Conservation (phyloP, 306 rosid genomes). For the Canavalia ensiformis region DNA sequence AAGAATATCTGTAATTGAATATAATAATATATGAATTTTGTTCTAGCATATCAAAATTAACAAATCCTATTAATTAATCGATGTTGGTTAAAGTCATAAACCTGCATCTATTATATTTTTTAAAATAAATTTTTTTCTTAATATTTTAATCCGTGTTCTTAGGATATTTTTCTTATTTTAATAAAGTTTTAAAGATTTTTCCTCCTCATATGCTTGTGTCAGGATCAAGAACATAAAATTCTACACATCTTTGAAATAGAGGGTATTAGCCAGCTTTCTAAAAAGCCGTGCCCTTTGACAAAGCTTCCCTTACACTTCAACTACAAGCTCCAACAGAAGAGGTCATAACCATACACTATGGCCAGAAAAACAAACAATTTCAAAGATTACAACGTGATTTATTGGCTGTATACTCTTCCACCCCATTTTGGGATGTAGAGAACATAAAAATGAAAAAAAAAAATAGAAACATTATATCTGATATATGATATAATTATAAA, state of each 20-base stretch:
- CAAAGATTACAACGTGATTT: slow-evolving; percentile 48
- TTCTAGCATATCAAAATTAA: neutral
- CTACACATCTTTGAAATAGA: slow-evolving; percentile 52
- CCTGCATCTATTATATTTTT: neutral
- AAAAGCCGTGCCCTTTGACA: slow-evolving; percentile 54
- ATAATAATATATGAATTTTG: neutral
- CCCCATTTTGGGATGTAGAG: too few species aligned
- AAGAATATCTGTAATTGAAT: neutral
- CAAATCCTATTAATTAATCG: neutral
- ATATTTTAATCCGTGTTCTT: too few species aligned
- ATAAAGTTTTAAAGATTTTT: neutral
- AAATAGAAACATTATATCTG: too few species aligned
- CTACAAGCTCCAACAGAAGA: slow-evolving; percentile 19
- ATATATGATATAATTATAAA: too few species aligned
- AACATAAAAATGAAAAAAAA: too few species aligned
- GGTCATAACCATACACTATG: slow-evolving; percentile 33
- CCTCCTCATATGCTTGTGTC: slow-evolving; percentile 34
- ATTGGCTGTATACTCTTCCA: slow-evolving; percentile 35
- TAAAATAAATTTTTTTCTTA: too few species aligned
- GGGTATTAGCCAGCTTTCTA: slow-evolving; percentile 36
- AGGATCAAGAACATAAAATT: slow-evolving; percentile 45
- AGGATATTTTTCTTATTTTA: neutral
- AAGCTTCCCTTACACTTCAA: slow-evolving; percentile 34
- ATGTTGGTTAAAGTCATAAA: neutral
- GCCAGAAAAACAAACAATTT: slow-evolving; percentile 41